phyloP scores from a whole-genome alignment of 2,329 filamentous ascomycete genomes.

The Fusarium buharicum region DNA sequence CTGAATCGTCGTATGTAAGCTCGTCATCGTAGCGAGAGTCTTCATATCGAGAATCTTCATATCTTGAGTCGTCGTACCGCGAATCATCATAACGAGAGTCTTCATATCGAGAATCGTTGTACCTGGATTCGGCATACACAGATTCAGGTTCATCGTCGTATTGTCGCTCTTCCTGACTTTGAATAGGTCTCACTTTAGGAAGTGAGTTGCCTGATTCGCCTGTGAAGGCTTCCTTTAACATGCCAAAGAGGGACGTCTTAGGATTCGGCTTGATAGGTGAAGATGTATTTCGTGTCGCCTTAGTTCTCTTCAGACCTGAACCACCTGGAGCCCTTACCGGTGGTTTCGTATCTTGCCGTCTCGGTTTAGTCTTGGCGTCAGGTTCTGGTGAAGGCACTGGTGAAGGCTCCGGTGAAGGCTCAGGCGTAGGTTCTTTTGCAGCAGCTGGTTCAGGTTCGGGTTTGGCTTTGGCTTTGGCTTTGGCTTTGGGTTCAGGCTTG shows the following conservation, averaged over 20 bases:
- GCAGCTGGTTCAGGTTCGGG: neutral
- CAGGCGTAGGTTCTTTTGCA: conserved; percentile 12
- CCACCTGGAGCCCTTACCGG: conserved; percentile 38
- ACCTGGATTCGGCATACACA: conserved; percentile 40
- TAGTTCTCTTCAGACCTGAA: conserved; percentile 62
- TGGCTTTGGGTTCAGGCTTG: conserved; percentile 3
- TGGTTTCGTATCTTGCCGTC: conserved; percentile 34
- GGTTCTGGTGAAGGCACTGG: conserved; percentile 28
- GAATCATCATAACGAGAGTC: conserved; percentile 25
- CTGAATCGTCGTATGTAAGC: conserved; percentile 35
- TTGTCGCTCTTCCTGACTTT: conserved; percentile 58
- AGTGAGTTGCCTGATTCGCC: conserved; percentile 66
- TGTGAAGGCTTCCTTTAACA: conserved; percentile 69
- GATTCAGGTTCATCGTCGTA: conserved; percentile 44
- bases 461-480: neutral
- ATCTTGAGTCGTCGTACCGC: conserved; percentile 30
- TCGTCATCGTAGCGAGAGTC: conserved; percentile 39
- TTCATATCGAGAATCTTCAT: conserved; percentile 30
- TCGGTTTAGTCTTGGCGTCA: conserved; percentile 31
- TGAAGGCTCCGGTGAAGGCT: conserved; percentile 22
- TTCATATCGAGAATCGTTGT: conserved; percentile 33
- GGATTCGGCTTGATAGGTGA: conserved; percentile 59
- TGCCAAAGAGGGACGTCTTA: conserved; percentile 66
- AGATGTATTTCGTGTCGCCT: conserved; percentile 62
- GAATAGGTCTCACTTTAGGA: conserved; percentile 59